Percentiles rank a stretch among this genome's conserved stretches.
phyloP scores from a whole-genome alignment of 805 yeast species.

The Torulaspora indica region DNA sequence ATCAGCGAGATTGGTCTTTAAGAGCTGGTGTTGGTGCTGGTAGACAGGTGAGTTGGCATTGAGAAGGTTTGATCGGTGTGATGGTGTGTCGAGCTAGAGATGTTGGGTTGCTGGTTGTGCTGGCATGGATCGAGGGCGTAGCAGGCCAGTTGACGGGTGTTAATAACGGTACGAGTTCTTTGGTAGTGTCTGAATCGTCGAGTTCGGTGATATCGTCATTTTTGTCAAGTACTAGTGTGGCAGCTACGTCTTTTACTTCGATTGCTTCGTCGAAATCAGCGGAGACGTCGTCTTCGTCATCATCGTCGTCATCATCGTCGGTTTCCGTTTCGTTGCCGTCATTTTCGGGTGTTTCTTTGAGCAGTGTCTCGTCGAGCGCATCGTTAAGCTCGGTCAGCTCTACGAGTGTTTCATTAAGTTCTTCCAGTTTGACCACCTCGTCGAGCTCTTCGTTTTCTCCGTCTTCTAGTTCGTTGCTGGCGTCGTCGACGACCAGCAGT shows the following conservation, averaged over 20 bases:
- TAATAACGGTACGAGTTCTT: neutral
- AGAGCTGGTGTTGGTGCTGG: neutral
- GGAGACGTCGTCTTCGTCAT: conserved; percentile 3
- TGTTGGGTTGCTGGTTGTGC: neutral
- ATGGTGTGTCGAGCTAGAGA: neutral
- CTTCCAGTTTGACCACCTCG: conserved; percentile 1
- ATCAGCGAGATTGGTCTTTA: too few species aligned
- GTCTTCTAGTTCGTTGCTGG: conserved; percentile 1
- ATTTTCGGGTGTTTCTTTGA: neutral
- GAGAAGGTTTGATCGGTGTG: neutral
- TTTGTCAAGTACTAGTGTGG: conserved; percentile 12
- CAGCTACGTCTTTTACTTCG: conserved; percentile 14
- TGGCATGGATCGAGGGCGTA: conserved; percentile 2
- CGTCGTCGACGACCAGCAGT: neutral
- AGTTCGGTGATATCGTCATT: conserved; percentile 2
- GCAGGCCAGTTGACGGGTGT: neutral
- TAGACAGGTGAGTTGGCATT: neutral
- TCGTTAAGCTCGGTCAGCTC: neutral
- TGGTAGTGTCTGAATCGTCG: neutral
- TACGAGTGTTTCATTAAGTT: neutral
- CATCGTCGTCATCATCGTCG: conserved; percentile 8
- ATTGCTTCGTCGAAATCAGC: conserved; percentile 8
- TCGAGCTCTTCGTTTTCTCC: conserved; percentile 6
- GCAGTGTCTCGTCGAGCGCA: neutral
- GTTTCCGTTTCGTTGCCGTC: too few species aligned